These are phyloP conservation scores for Amanita pallidorosea DNA, from an alignment of 768 basidiomycete species.

Conservation along the genomic window DNA sequence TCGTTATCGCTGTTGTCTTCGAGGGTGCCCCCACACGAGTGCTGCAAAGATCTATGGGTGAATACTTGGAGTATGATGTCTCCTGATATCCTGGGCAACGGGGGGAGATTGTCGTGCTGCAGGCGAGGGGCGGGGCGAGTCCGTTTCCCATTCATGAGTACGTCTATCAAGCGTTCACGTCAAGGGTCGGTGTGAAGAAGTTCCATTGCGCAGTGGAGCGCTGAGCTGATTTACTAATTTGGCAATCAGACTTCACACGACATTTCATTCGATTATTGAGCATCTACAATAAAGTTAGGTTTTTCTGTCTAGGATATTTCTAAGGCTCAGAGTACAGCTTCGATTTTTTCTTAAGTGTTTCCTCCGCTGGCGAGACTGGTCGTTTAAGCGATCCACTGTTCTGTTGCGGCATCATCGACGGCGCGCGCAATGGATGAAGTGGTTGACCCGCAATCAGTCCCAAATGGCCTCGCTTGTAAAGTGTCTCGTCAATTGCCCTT, in stretches of 20 bases:
- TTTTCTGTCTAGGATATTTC: conserved; percentile 8
- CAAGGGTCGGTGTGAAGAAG: neutral
- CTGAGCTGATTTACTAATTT: neutral
- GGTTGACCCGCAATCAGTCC: conserved; percentile 55
- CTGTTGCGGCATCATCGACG: conserved; percentile 7
- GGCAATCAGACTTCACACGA: conserved; percentile 3
- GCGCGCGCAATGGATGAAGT: conserved; percentile 36
- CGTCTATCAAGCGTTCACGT: neutral
- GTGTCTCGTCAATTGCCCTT: conserved; percentile 54
- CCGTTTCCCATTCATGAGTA: conserved; percentile 5
- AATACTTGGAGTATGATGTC: conserved; percentile 57
- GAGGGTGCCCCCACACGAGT: conserved; percentile 18
- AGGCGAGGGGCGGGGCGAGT: neutral
- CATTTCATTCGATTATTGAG: neutral
- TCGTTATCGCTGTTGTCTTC: conserved; percentile 45
- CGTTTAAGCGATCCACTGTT: conserved; percentile 23
- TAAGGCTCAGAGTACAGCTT: conserved; percentile 11
- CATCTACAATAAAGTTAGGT: neutral
- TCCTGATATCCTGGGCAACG: conserved; percentile 35
- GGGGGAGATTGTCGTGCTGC: conserved; percentile 18
- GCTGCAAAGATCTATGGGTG: conserved; percentile 56
- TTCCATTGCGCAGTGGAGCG: conserved; percentile 5
- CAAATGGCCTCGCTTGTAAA: conserved; percentile 44
- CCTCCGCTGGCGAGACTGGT: conserved; percentile 14
- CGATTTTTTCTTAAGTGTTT: conserved; percentile 26